These are phyloP conservation scores for Gossypium aridum DNA, from an alignment of 441 rosid species.

Conservation along the genomic window DNA sequence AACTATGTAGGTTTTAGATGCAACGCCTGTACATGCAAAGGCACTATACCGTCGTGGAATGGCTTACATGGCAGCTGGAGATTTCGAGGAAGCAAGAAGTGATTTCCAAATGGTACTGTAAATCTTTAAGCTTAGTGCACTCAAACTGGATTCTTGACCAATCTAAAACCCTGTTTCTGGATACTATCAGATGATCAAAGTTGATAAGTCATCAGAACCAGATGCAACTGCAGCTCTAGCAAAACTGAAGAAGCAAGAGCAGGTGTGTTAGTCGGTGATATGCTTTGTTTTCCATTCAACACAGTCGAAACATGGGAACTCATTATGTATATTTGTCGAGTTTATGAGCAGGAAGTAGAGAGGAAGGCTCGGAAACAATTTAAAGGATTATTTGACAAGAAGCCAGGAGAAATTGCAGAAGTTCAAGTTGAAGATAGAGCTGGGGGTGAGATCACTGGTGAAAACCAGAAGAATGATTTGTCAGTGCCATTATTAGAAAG, in stretches of 20 bases:
- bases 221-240: constrained; percentile 65
- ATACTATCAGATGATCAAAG: constrained; percentile 48
- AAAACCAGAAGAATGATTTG: constrained; percentile 1
- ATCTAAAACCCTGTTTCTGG: constrained; percentile 16
- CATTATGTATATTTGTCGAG: not conserved
- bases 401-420: constrained; percentile 65
- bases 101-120: constrained; percentile 69
- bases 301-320: not conserved
- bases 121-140: not conserved
- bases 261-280: constrained; percentile 36
- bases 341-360: constrained; percentile 56
- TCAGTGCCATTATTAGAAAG: constrained; percentile 10
- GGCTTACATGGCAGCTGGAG: constrained; percentile 82
- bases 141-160: not conserved
- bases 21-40: constrained; percentile 76
- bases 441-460: constrained; percentile 11
- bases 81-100: constrained; percentile 74
- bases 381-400: constrained; percentile 88
- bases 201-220: constrained; percentile 53
- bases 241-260: constrained; percentile 76
- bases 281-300: not conserved
- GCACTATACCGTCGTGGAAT: constrained; percentile 92
- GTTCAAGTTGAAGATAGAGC: constrained; percentile 29
- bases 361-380: constrained; percentile 77
- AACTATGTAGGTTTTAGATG: constrained; percentile 64